Conservation (phyloP, 176 grass and related monocot species). For the Lolium rigidum region DNA sequence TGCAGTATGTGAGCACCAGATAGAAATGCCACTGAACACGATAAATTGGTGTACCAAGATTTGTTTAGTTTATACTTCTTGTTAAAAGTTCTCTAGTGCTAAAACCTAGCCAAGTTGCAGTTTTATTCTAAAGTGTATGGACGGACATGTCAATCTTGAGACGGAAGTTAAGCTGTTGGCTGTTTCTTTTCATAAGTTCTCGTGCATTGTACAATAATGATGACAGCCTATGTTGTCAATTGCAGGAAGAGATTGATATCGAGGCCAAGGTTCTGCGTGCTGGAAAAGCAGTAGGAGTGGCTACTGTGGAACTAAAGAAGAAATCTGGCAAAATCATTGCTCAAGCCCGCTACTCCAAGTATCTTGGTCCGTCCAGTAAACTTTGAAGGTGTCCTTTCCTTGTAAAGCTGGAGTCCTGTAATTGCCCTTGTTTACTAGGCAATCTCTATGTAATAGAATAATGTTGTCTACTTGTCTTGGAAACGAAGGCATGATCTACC, state of each 20-base stretch:
- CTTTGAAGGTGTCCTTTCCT: constrained; percentile 36
- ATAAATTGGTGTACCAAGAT: neutral
- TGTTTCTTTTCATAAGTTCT: neutral
- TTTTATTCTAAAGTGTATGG: neutral
- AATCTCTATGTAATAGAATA: neutral
- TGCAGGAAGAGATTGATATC: constrained; percentile 92
- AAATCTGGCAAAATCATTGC: constrained; percentile 84
- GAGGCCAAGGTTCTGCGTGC: constrained; percentile 83
- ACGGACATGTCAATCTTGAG: neutral
- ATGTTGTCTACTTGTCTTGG: neutral
- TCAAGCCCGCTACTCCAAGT: constrained; percentile 91
- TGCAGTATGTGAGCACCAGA: neutral
- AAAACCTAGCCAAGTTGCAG: neutral
- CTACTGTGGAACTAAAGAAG: constrained; percentile 79
- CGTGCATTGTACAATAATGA: neutral
- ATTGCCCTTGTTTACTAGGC: neutral
- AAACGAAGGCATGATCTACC: too few species aligned
- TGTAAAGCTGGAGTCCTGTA: neutral
- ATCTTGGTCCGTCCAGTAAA: constrained; percentile 77
- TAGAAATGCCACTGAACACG: neutral
- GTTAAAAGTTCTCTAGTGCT: neutral
- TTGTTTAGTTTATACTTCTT: neutral
- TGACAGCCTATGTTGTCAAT: constrained; percentile 2
- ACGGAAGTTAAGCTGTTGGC: neutral
- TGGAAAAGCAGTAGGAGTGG: constrained; percentile 83